Conservation (phyloP, 78 protist genomes). For the Dictyostelium intermedium region DNA sequence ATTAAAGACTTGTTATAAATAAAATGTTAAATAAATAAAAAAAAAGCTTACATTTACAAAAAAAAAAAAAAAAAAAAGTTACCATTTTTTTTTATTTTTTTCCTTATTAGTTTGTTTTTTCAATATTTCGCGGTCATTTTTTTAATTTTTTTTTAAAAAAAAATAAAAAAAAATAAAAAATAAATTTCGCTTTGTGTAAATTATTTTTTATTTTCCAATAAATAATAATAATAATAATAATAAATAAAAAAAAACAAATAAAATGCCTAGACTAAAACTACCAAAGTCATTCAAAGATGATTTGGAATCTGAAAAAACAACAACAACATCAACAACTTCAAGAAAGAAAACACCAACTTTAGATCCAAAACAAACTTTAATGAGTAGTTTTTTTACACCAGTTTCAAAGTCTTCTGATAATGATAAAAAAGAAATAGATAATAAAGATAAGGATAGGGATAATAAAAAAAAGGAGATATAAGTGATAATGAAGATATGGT, state of each 20-base stretch:
- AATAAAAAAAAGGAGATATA: not conserved
- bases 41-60: too few relatives aligned
- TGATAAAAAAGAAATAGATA: not conserved
- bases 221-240: not conserved
- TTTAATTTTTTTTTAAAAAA: too few relatives aligned
- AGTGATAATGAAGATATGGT: not conserved
- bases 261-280: constrained; percentile 37
- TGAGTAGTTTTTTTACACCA: not conserved
- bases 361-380: not conserved
- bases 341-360: not conserved
- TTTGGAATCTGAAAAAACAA: not conserved
- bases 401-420: not conserved
- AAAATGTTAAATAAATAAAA: too few relatives aligned
- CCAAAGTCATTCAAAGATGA: constrained; percentile 2
- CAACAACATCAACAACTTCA: not conserved
- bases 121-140: too few relatives aligned
- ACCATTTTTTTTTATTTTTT: not conserved
- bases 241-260: not conserved
- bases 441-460: not conserved
- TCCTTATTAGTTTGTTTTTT: too few relatives aligned
- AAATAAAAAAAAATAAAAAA: not conserved
- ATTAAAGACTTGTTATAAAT: not conserved
- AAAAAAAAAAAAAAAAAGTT: too few relatives aligned
- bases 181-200: too few relatives aligned
- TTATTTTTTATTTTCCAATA: not conserved